Percentiles rank a stretch among this genome's conserved stretches.
Evolutionary conservation across 208 protist species (phyloP).

Genomic region (Trypanosoma platydactyli): DNA sequence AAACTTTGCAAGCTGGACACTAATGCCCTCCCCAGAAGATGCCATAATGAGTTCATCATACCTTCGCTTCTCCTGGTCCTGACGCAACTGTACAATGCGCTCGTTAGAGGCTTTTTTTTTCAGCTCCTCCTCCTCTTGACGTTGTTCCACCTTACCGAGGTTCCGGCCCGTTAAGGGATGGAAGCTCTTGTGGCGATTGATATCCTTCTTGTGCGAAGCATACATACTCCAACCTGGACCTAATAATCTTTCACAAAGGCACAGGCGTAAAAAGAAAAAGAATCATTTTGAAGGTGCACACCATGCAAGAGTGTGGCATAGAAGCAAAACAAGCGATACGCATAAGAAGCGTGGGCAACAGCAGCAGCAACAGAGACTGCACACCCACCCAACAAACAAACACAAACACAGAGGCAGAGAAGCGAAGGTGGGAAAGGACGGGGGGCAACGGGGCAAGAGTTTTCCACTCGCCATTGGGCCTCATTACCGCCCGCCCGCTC

Average conservation of each 20-base stretch:
- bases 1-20: slow-evolving; percentile 41
- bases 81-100: slow-evolving; percentile 51
- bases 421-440: not conserved
- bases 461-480: no score
- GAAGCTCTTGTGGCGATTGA: slow-evolving; percentile 91
- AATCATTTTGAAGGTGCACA: not conserved
- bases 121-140: slow-evolving; percentile 47
- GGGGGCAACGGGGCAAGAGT: no score
- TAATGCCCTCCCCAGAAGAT: slow-evolving; percentile 28
- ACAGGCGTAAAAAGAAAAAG: slow-evolving; percentile 1
- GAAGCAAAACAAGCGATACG: no score
- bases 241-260: not conserved
- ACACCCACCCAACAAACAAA: slow-evolving; percentile 10
- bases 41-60: slow-evolving; percentile 70
- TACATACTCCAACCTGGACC: slow-evolving; percentile 50
- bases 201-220: slow-evolving; percentile 83
- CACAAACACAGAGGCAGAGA: slow-evolving; percentile 10
- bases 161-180: slow-evolving; percentile 82
- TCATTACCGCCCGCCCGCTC: no score
- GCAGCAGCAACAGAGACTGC: slow-evolving; percentile 3
- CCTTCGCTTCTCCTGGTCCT: slow-evolving; percentile 74
- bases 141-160: slow-evolving; percentile 65
- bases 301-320: no score
- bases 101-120: slow-evolving; percentile 37
- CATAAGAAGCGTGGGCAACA: slow-evolving; percentile 12